Evolutionary conservation across 176 grass and related monocot genomes (phyloP).

Genomic region (Carex cristatella): DNA sequence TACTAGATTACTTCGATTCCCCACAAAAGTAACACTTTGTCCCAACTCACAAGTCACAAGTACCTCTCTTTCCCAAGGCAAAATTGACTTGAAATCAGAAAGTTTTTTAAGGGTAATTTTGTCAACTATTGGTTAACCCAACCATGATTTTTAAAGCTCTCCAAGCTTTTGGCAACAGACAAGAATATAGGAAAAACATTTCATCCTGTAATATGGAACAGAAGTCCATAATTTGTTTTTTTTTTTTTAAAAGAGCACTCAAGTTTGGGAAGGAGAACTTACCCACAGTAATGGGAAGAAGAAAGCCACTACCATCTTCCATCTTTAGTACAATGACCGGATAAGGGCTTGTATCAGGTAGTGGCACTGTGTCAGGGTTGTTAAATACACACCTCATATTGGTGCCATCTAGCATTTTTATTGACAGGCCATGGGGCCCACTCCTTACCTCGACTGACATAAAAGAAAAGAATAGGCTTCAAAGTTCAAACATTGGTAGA

Average conservation of each 20-base stretch:
- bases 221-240: background rate
- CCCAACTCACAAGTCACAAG: background rate
- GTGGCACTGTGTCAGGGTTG: slow-evolving; percentile 52
- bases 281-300: slow-evolving; percentile 94
- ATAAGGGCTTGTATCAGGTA: slow-evolving; percentile 69
- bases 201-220: background rate
- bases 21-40: background rate
- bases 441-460: slow-evolving; percentile 75
- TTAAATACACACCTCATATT: slow-evolving; percentile 74
- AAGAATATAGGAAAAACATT: background rate
- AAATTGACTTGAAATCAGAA: background rate
- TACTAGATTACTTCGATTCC: background rate
- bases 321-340: slow-evolving; percentile 92
- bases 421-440: slow-evolving; percentile 74
- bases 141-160: background rate
- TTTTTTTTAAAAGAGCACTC: background rate
- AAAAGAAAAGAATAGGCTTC: slow-evolving; percentile 3
- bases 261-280: slow-evolving; percentile 16
- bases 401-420: slow-evolving; percentile 83
- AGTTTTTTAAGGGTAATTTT: background rate
- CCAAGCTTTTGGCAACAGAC: background rate
- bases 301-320: slow-evolving; percentile 87
- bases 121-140: background rate
- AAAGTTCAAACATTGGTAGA: background rate
- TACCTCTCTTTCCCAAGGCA: background rate